These are phyloP conservation scores for Calonectria pseudoturangicola DNA, from an alignment of 2,329 filamentous ascomycete genomes.

Conservation along the genomic window DNA sequence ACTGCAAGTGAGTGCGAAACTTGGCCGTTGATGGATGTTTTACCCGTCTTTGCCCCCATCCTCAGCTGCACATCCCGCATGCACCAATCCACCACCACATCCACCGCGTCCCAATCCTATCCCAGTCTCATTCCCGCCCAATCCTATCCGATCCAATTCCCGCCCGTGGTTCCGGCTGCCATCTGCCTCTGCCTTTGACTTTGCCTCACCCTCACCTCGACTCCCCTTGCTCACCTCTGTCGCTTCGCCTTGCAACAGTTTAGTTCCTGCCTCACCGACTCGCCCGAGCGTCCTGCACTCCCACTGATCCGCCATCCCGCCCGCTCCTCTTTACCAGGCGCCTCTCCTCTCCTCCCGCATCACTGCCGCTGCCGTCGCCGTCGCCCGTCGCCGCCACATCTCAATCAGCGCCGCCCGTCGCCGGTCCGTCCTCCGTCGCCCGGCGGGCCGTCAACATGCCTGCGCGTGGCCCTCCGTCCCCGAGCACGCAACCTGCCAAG, in stretches of 20 bases:
- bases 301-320: constrained; percentile 19
- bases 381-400: constrained; percentile 13
- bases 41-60: constrained; percentile 23
- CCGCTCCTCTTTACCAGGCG: constrained; percentile 28
- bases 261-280: constrained; percentile 31
- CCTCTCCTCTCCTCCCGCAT: constrained; percentile 25
- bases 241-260: constrained; percentile 25
- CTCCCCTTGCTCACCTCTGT: constrained; percentile 33
- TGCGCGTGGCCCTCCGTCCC: constrained; percentile 71
- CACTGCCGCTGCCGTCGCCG: constrained; percentile 15
- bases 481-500: constrained; percentile 72
- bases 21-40: constrained; percentile 38
- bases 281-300: constrained; percentile 23
- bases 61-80: constrained; percentile 14
- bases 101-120: constrained; percentile 30
- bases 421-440: constrained; percentile 50
- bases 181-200: constrained; percentile 24
- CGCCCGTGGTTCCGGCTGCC: constrained; percentile 32
- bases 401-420: constrained; percentile 41
- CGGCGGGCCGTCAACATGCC: constrained; percentile 59
- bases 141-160: constrained; percentile 41
- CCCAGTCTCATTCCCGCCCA: constrained; percentile 37
- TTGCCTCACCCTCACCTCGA: constrained; percentile 34
- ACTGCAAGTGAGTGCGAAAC: constrained; percentile 32
- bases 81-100: constrained; percentile 21